Base-by-base conservation (phyloP, 108 stramenopile species). In the Cyclotella atomus region DNA sequence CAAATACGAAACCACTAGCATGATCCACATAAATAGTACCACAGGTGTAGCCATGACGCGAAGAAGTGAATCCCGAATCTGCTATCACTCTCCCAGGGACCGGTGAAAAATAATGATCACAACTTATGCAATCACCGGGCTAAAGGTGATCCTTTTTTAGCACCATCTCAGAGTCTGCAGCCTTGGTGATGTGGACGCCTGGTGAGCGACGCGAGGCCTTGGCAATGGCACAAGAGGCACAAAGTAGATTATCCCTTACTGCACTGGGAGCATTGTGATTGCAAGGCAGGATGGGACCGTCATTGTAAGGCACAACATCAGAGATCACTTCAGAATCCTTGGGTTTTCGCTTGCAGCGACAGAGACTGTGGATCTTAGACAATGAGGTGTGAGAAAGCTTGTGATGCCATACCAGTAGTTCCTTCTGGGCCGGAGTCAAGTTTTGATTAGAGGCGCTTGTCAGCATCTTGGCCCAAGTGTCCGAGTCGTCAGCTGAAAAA, bases 1-100 rank as follows among this genome's bases (percentile, higher is more conserved):
- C 57, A 36, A 77, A 85, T 2, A 88, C 69, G 1, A 84, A 60
- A 19, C 88, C 88, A 25, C 85, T 73, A 21, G 1, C 70, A 15
- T 74, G 38, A 4, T 44, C 53, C 19, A 32, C 38, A 0, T 0
- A 12, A 7, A 9, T 41, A 9, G 38, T 68, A 0, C 87, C 84
- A 1, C 82, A 65, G 23, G n/a, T 46, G 21, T 74, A 50, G 4
- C 52, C 53, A 28, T 43, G 0, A 0, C 54, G 54, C 21, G 54
- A 29, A 6, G 54, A 21, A 28, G 81, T 83, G 28, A 63, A 61
- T 16, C 88, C 88, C 38, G 45, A 59, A 0, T 76, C 62, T 14
- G 73, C 36, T 0, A 19, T 28, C 0, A 76, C 69, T 8, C 84
- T 67, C 6, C 87, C 87, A 21, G 33, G 69, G 4, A 76, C 38